Base-by-base conservation (phyloP, 352 stramenopile genomes). In the Phytopythium litorale region DNA sequence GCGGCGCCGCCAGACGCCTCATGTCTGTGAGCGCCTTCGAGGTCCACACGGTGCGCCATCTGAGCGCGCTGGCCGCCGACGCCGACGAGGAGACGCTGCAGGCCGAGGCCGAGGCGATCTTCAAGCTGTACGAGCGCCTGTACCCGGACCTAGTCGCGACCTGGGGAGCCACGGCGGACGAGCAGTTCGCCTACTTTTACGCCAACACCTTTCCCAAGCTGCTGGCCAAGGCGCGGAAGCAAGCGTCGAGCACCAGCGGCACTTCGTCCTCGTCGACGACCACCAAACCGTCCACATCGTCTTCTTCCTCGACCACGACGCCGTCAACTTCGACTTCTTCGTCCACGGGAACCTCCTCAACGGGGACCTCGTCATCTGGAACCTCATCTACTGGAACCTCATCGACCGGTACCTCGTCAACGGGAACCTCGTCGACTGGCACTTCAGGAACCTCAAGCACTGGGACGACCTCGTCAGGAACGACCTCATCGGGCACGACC, bases 71-170 rank as follows among this genome's bases (percentile, higher is more conserved):
- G 53, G 51, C 57, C 7, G 59, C 60, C 11, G 65, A 62, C 11
- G 63, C 45, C 15, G 57, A 80, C 63, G 56, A 77, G 25, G 58
- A 65, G 43, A 62, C 67, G 43, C 67, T 77, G 58, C 68, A 58
- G 18, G 48, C 67, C 35, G 78, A 91, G 60, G 76, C 72, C 16
- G 60, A 73, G 45, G 58, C 80, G 35, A 62, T 91, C 9, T 91
- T 88, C 65, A 79, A 86, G 55, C 66, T 91, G 38, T 91, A 88
- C 73, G 78, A 83, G 64, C 75, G 73, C 43, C 59, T 89, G 23
- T 75, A 87, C 58, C 66, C 72, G 16, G 62, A 63, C 40, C 35
- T 69, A 32, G 79, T 85, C 21, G 65, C 63, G 19, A 66, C 68
- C 42, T 86, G 73, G 76, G 79, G 79, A 32, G 49, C 56, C 16